Conservation (phyloP, 305 asterid genomes). For the Solanum hybrid region DNA sequence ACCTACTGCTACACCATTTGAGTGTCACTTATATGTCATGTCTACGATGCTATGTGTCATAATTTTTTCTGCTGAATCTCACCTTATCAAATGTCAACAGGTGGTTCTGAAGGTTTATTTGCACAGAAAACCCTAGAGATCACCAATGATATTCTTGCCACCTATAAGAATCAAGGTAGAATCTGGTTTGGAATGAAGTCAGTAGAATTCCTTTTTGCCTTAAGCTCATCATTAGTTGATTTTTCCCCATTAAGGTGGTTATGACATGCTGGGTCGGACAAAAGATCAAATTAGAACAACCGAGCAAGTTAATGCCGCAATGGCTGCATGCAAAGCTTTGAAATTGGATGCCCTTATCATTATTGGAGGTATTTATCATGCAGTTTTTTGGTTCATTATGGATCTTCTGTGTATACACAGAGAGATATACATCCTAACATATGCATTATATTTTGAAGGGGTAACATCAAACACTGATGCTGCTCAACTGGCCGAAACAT, state of each 20-base stretch:
- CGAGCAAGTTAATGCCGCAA: conserved; percentile 90
- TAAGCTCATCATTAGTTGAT: background rate
- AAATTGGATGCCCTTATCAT: conserved; percentile 81
- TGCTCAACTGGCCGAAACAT: conserved; percentile 95
- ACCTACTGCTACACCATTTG: background rate
- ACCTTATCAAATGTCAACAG: conserved; percentile 26
- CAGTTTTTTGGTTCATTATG: conserved; percentile 12
- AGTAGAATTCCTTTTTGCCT: background rate
- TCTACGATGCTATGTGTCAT: background rate
- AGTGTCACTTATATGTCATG: background rate
- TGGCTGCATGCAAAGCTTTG: conserved; percentile 66
- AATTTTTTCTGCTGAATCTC: background rate
- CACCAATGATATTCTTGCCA: conserved; percentile 62
- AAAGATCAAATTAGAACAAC: conserved; percentile 91
- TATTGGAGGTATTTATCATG: conserved; percentile 63
- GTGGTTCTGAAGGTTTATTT: conserved; percentile 97
- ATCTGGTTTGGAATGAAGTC: background rate
- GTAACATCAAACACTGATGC: conserved; percentile 97
- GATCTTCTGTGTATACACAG: background rate
- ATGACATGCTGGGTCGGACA: conserved; percentile 91
- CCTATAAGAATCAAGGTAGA: conserved; percentile 90
- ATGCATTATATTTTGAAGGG: conserved; percentile 37
- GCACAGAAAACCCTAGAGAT: conserved; percentile 79
- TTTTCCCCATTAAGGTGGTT: conserved; percentile 57
- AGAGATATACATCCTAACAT: conserved; percentile 5